A percentile compares a stretch with the other conserved stretches of the same genome.
Evolutionary conservation across 257 asterid species (phyloP).

Genomic region (Marsdenia floribunda): DNA sequence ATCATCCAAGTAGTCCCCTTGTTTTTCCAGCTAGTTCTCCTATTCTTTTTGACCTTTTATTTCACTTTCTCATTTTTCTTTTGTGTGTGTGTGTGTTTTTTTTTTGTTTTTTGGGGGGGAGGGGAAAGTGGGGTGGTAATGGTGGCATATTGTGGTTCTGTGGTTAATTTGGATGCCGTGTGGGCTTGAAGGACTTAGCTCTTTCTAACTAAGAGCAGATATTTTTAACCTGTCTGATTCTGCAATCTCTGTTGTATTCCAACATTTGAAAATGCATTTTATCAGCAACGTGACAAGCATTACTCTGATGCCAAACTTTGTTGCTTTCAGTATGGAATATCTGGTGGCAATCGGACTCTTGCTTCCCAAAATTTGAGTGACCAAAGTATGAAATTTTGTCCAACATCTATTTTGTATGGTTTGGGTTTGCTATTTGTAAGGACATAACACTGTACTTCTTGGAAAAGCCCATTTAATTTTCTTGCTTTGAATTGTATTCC

Average conservation of each 20-base stretch:
- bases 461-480: background rate
- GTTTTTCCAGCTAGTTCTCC: background rate
- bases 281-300: slow-evolving; percentile 4
- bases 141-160: no score
- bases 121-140: no score
- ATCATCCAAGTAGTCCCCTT: background rate
- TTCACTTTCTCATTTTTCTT: no score
- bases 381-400: slow-evolving; percentile 49
- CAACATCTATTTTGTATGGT: slow-evolving; percentile 5
- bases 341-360: slow-evolving; percentile 65
- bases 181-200: no score
- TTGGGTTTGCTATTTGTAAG: background rate
- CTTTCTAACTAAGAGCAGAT: no score
- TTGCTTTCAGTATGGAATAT: slow-evolving; percentile 64
- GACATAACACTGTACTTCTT: background rate
- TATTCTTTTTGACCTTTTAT: background rate
- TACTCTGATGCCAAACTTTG: slow-evolving; percentile 10
- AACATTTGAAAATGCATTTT: background rate
- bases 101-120: no score
- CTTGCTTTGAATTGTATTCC: background rate
- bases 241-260: background rate
- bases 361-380: slow-evolving; percentile 71
- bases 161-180: background rate
- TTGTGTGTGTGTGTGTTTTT: no score
- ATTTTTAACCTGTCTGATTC: background rate